These are phyloP conservation scores for Tylopilus sp. DNA, from an alignment of 768 basidiomycete genomes.

Conservation along the genomic window DNA sequence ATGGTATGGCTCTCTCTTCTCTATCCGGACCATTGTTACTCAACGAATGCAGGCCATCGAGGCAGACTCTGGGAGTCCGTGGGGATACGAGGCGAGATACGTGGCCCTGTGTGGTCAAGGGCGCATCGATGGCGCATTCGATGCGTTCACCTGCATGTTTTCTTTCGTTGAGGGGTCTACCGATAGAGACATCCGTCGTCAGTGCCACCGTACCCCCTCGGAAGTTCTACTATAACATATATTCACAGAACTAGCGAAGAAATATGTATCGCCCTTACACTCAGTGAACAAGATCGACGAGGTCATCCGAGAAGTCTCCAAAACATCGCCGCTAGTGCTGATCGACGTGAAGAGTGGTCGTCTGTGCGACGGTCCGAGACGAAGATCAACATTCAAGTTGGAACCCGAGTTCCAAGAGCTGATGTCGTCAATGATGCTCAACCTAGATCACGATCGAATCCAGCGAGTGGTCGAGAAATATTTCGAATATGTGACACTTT, in stretches of 20 bases:
- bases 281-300: neutral
- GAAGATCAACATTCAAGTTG: neutral
- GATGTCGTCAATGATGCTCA: conserved; percentile 7
- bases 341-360: neutral
- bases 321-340: neutral
- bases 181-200: neutral
- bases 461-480: neutral
- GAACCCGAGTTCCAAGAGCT: conserved; percentile 4
- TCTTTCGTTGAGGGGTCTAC: neutral
- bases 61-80: neutral
- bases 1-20: neutral
- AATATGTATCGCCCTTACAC: neutral
- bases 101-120: conserved; percentile 1
- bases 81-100: conserved; percentile 9
- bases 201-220: neutral
- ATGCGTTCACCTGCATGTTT: neutral
- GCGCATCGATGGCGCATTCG: neutral
- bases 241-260: neutral
- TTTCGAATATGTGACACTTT: conserved; percentile 11
- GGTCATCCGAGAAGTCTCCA: neutral
- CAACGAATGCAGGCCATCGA: neutral
- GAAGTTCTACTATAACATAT: neutral
- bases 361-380: neutral
- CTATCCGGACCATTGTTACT: neutral
- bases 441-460: conserved; percentile 1